These are phyloP conservation scores for Phytophthora cryptogea DNA, from an alignment of 352 stramenopile genomes.

Conservation along the genomic window DNA sequence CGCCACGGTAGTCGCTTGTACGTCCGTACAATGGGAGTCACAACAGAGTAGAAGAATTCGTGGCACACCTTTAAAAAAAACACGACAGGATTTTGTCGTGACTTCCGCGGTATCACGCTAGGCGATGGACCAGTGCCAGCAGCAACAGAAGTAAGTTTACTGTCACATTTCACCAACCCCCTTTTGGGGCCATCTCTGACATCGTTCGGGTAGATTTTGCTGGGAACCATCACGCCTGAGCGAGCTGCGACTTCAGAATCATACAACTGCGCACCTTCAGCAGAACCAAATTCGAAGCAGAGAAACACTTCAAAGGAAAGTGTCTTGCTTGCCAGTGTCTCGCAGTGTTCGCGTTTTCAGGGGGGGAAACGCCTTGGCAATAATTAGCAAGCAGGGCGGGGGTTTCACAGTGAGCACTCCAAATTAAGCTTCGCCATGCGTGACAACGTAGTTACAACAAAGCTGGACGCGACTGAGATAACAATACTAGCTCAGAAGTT, in stretches of 20 bases:
- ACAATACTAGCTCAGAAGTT: too few relatives aligned
- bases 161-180: background rate
- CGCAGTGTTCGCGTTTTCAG: background rate
- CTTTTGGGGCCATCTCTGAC: background rate
- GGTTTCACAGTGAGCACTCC: background rate
- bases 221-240: background rate
- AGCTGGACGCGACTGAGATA: too few relatives aligned
- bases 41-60: constrained; percentile 1
- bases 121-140: background rate
- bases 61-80: background rate
- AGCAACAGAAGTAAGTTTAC: background rate
- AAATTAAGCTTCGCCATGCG: too few relatives aligned
- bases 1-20: constrained; percentile 20
- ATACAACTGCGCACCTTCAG: background rate
- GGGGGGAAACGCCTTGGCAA: background rate
- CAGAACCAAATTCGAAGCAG: background rate
- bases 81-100: background rate
- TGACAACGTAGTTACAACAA: too few relatives aligned
- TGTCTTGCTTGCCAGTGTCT: background rate
- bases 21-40: background rate
- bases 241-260: background rate
- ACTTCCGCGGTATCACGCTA: background rate
- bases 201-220: background rate
- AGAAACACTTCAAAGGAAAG: background rate
- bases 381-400: background rate